These are phyloP conservation scores for Papiliotrema laurentii DNA, from an alignment of 1,284 basidiomycete species.

Conservation along the genomic window DNA sequence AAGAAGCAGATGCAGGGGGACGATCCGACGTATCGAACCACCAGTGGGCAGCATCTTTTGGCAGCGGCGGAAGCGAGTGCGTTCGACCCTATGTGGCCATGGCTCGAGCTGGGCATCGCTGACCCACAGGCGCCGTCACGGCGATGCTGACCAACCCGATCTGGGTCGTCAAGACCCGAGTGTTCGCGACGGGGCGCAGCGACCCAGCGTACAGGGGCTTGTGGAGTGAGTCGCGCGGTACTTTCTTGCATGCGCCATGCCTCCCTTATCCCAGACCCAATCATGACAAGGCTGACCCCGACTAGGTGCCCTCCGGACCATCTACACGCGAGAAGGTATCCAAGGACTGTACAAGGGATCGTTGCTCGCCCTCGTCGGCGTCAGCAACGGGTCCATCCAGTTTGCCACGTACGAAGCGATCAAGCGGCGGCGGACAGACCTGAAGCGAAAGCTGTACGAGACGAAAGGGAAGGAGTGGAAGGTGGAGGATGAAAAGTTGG, in stretches of 20 bases:
- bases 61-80: slow-evolving; percentile 93
- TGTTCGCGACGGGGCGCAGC: slow-evolving; percentile 77
- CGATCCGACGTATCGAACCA: slow-evolving; percentile 52
- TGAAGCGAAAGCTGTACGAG: slow-evolving; percentile 61
- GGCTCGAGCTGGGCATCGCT: neutral
- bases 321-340: slow-evolving; percentile 69
- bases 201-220: slow-evolving; percentile 74
- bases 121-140: slow-evolving; percentile 70
- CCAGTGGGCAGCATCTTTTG: slow-evolving; percentile 75
- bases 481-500: slow-evolving; percentile 75
- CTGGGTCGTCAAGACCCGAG: slow-evolving; percentile 97
- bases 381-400: slow-evolving; percentile 92
- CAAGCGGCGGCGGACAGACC: slow-evolving; percentile 81
- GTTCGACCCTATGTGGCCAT: slow-evolving; percentile 27
- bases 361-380: slow-evolving; percentile 82
- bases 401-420: slow-evolving; percentile 96
- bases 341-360: slow-evolving; percentile 84
- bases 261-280: slow-evolving; percentile 6
- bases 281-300: too few species aligned
- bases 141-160: slow-evolving; percentile 95
- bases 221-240: slow-evolving; percentile 58
- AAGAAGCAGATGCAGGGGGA: slow-evolving; percentile 60
- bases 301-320: slow-evolving; percentile 69
- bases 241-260: neutral
- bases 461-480: slow-evolving; percentile 61